Percentiles rank a stretch among this genome's conserved stretches.
Conservation (phyloP, 1,284 basidiomycete species). For the Rugosomyces carneus region DNA sequence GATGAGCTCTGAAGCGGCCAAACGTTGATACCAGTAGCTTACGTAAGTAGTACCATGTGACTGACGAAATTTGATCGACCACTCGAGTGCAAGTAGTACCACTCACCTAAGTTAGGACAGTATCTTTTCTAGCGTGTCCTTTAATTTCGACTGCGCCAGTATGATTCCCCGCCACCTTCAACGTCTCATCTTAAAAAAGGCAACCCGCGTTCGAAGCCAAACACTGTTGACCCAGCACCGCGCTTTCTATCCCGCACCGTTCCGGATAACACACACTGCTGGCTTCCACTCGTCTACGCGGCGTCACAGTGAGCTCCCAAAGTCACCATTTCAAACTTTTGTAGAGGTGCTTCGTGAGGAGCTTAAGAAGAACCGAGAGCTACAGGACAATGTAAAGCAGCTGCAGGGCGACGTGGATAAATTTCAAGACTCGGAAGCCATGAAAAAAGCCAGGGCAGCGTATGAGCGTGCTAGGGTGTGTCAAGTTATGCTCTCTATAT, state of each 20-base stretch:
- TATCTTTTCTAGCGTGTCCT: no score
- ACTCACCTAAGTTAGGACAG: no score
- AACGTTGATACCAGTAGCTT: no score
- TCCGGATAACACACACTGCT: conserved; percentile 34
- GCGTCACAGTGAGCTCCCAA: conserved; percentile 62
- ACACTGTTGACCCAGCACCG: conserved; percentile 19
- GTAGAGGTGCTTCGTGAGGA: conserved; percentile 93
- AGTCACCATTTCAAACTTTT: conserved; percentile 94
- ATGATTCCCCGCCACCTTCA: conserved; percentile 38
- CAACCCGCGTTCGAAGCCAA: conserved; percentile 26
- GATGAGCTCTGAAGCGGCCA: no score
- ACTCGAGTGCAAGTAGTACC: no score
- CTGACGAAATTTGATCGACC: no score
- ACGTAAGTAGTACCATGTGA: no score
- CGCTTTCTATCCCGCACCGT: conserved; percentile 28
- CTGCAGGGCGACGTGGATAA: conserved; percentile 97
- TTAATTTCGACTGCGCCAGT: conserved; percentile 1
- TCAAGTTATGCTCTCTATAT: conserved; percentile 15
- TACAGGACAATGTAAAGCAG: conserved; percentile 96
- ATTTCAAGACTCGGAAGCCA: conserved; percentile 93
- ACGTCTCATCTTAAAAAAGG: conserved; percentile 29
- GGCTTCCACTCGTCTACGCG: conserved; percentile 68
- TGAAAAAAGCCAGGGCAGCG: conserved; percentile 85
- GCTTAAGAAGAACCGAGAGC: conserved; percentile 87
- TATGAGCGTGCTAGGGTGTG: conserved; percentile 91